Base-by-base conservation (phyloP, 176 grass and related monocot species). In the Pontederia paniculata region DNA sequence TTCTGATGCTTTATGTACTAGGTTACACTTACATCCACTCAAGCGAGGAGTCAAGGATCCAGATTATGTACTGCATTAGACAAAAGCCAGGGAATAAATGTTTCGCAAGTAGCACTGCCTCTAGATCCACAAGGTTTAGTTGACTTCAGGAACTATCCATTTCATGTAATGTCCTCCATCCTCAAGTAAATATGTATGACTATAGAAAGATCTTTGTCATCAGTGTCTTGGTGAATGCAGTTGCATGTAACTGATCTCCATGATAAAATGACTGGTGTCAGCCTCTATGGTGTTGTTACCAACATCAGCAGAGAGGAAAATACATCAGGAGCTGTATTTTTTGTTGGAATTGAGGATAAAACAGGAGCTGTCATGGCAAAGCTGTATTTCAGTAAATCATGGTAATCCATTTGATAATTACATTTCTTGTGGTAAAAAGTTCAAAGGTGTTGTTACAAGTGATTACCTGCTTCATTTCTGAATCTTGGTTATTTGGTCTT, bases 101-200 rank as follows among this genome's bases (percentile, higher is more conserved):
- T 77, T 52, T 96, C 82, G 5, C 85, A 89, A 85, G 58, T 86
- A 80, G 80, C 65, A 58, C 75, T 96, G 66, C 85, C 82, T 57
- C 76, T 83, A 53, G 77, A 96, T 82, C 69, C 81, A 73, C 64
- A 81, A 58, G 90, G 85, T 71, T 81, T 73, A 57, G 61, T 89
- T 73, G 90, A 96, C 60, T 96, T 89, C 80, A 86, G 67, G 65
- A 89, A 84, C 83, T 96, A 96, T 71, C 90, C 90, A 19, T 81
- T 89, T 78, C 85, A 74, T 73, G 90, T 96, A n/a, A 81, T 68
- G 80, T 80, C 48, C 72, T 46, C 58, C 61, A 21, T 75, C 42
- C 13, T 79, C 53, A 58, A 43, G 11, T 21, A 12, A 17, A 42
- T 42, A 42, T 41, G 10, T 17, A 9, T 52, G 50, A 17, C 47